Base-by-base conservation (phyloP, 257 asterid species). In the Nicotiana sylvestris region DNA sequence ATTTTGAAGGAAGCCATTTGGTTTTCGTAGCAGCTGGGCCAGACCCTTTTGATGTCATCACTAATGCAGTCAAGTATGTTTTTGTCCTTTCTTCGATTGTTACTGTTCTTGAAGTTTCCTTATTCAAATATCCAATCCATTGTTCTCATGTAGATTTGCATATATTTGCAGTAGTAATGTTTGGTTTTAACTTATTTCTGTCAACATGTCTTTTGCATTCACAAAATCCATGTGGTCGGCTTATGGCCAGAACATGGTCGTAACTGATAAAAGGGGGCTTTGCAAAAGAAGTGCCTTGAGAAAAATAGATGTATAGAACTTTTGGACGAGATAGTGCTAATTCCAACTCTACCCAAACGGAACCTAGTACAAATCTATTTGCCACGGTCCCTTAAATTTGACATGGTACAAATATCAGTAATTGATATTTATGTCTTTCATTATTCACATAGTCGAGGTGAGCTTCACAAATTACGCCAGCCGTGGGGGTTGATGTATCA, bases 11-110 rank as follows among this genome's bases (percentile, higher is more conserved):
- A 82, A 92, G 93, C 90, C 94, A 89, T 85, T 86, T 95, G 56
- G 93, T 94, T 85, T 94, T 83, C 30, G 92, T 95, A 77, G 96
- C 95, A 37, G 99, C 98, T 88, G 99, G 99, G 87, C 86, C 96
- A 13, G 96, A 94, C 87, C 98, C 99, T 16, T 95, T 94, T 81
- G 97, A 94, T 88, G 96, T 94, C 88, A 92, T 92, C 86, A 89
- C 97, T 60, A 91, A 85, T 65, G 95, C 99, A 69, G 97, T 94
- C 93, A 94, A 92, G 99, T 95, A 91, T 61, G 92, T 83, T 55
- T 9, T 33, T 21, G 39, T 67, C 83, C 18, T 69, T 85, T 64
- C 35, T 51, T 49, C 29, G 8, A 51, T 49, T 37, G 46, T 49
- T 74, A 25, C 27, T 39, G 3, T 51, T 72, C 39, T 49, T 46